Base-by-base conservation (phyloP, 345 rosid genomes). In the Eucalyptus dawsonii region DNA sequence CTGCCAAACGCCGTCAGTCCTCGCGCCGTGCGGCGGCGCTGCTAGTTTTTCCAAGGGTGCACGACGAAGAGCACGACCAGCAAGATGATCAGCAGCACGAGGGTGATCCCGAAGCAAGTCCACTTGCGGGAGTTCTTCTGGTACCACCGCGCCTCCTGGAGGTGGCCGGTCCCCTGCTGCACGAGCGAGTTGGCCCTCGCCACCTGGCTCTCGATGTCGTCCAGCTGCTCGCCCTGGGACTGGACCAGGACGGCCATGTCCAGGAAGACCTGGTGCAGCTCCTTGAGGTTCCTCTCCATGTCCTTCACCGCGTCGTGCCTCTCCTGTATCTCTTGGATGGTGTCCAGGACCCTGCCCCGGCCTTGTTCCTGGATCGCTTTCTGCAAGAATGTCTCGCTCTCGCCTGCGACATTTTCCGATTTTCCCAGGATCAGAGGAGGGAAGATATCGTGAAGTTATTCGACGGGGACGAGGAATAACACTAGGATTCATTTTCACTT, bases 331-430 rank as follows among this genome's bases (percentile, higher is more conserved):
- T 96, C 99, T 7, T 96, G 94, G 86, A 97, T 93, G 16, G 97
- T 96, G 90, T 96, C 98, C 88, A 96, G 88, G 50, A 96, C 93
- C 87, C 93, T 96, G 21, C 98, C 97, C 0, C 98, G 92, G 7
- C 99, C 99, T 89, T 95, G 98, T 83, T 97, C 96, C 88, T 96
- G 96, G 83, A 97, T 96, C 13, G 98, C 99, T 90, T 96, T 96
- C 81, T 94, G 96, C 34, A 96, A 91, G 89, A 96, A 96, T 22
- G 92, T 93, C 89, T 97, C 99, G 81, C 98, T 95, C 88, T 96
- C 96, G 21, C 95, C 95, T 93, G 93, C 87, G 0, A 88, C 22
- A 29, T 42, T 42, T n/a, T 76, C 12, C 27, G 5, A 89, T 25
- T 24, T 50, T 45, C 8, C 44, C 29, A 34, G 22, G 56, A 9